Conservation (phyloP, 768 basidiomycete species). For the Tephrocybe sp. region DNA sequence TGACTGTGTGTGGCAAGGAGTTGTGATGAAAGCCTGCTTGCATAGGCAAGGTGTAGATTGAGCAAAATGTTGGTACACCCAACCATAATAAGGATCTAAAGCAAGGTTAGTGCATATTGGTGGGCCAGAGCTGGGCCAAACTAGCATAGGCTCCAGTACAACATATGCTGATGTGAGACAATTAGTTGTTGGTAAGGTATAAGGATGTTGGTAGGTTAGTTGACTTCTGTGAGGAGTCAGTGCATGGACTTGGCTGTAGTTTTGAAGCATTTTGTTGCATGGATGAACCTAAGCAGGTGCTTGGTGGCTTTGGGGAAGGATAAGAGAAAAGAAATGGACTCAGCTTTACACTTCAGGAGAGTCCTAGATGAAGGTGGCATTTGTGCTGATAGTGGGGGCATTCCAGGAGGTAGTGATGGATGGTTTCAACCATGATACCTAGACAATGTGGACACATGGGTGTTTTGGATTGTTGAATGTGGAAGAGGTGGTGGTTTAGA, state of each 20-base stretch:
- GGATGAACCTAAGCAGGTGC: conserved; percentile 9
- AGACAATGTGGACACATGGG: conserved; percentile 20
- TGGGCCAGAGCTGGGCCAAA: no score
- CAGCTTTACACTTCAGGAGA: conserved; percentile 11
- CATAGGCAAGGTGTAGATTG: no score
- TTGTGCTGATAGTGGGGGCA: conserved; percentile 10
- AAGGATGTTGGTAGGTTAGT: not conserved
- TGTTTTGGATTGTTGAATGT: conserved; percentile 13
- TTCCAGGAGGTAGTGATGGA: conserved; percentile 3
- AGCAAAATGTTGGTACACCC: no score
- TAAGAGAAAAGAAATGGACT: conserved; percentile 1
- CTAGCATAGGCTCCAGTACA: no score
- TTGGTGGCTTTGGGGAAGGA: not conserved
- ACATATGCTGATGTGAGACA: no score
- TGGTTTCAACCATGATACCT: conserved; percentile 4
- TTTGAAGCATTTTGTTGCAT: conserved; percentile 6
- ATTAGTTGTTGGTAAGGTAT: not conserved
- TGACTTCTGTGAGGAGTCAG: not conserved
- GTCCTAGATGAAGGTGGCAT: not conserved
- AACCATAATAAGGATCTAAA: no score
- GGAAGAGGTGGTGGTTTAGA: conserved; percentile 29
- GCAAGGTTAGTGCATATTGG: no score
- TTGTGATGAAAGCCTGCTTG: no score
- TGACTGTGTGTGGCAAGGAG: not conserved
- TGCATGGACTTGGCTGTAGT: not conserved